Base-by-base conservation (phyloP, 345 rosid genomes). In the Ceriops tagal region DNA sequence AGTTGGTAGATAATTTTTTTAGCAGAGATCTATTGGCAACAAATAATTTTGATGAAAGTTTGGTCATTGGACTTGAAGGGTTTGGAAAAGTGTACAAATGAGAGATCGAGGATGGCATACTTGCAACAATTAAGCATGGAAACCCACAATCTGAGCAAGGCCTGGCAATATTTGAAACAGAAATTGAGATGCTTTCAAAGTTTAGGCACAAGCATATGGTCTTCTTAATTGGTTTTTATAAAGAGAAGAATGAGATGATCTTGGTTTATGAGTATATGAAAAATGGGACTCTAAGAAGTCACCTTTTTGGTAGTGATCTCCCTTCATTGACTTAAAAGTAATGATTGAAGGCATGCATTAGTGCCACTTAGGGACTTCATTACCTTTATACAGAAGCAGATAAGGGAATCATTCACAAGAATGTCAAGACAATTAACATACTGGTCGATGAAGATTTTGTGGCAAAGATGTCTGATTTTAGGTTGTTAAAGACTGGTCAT, bases 61-160 rank as follows among this genome's bases (percentile, higher is more conserved):
- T 88, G 81, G 87, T 88, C 69, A 89, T 93, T 53, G 96, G 98
- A 66, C 72, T 89, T 28, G 97, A 96, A 73, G 97, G 97, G 2
- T 93, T 93, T 2, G 97, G 98, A 24, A 91, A 86, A 79, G 98
- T 93, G 31, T 93, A 82, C 71, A 84, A 79, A 82, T 97, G 98
- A 61, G 87, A 85, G 75, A 88, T 81, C 26, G 93, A 87, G 77
- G 92, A 91, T 66, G 92, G 96, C 58, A 76, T 84, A 0, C 83
- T 86, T 58, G 83, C 73, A 7, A 97, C 98, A n/a, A 87, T 93
- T 55, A 93, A 93, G 82, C 83, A 92, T 59, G 88, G 97, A 20
- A 87, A 92, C 59, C 97, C 98, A 6, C 97, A 86, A 61, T 93
- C 98, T 24, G 83, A 93, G 71, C 97, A 91, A 81, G 98, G 98